Base-by-base conservation (phyloP, 2,329 filamentous ascomycete species). In the Paecilomyces sp. region DNA sequence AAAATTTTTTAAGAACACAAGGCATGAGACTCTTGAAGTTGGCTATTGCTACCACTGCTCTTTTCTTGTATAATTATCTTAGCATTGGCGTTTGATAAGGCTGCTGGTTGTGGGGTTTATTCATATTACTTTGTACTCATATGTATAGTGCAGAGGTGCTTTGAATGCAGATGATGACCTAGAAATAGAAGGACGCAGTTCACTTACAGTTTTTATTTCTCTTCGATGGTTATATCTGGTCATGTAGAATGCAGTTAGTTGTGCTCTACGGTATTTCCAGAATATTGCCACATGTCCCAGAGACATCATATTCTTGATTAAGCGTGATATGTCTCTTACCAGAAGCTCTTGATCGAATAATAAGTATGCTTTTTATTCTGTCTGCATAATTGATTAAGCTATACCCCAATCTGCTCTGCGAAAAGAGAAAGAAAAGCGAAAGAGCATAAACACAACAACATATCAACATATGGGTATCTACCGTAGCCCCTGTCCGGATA, bases 391-490 rank as follows among this genome's bases (percentile, higher is more conserved):
- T 47, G 41, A 47, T 47, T 47, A 47, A 47, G 15, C 41, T 47
- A 47, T 47, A 47, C 8, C 41, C 41, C 41, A 47, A 47, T 47
- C 41, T 18, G 8, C 41, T 47, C 41, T 22, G 41, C 18, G 18
- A n/a, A 47, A 47, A 47, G 41, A 47, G 22, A 47, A 47, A 9
- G 15, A 47, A 18, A 12, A 9, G 11, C 31, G 12, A 33, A 33
- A 12, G 9, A 9, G 9, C 31, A 33, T 28, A 33, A 33, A 33
- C 11, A 33, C 8, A 33, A 8, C 31, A 64, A 58, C 56, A 47
- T 63, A 61, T 64, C 58, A 65, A 67, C 65, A 61, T 64, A 66
- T 66, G 68, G 70, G 68, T 70, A 72, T 71, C 65, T 63, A 69
- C 66, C 62, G 64, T 66, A 62, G 63, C 58, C 63, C 57, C 58